A percentile compares a stretch with the other conserved stretches of the same genome.
These are phyloP conservation scores for Elaeagnus macrophylla DNA, from an alignment of 306 rosid species.

Conservation along the genomic window DNA sequence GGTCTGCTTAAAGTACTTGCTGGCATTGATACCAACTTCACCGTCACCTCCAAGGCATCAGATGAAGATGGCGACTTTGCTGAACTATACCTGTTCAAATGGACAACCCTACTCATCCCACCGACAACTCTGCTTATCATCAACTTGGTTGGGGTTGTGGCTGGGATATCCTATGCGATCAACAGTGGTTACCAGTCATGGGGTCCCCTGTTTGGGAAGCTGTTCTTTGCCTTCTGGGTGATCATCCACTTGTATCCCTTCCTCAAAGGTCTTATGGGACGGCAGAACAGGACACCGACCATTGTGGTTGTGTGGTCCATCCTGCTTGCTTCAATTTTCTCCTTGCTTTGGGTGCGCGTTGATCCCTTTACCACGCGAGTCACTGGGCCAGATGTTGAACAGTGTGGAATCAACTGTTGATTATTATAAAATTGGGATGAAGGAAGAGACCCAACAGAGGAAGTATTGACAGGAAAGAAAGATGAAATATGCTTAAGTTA, in stretches of 20 bases:
- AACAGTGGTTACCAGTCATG: constrained; percentile 97
- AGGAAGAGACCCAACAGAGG: too few species aligned
- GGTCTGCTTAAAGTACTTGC: constrained; percentile 94
- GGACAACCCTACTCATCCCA: constrained; percentile 95
- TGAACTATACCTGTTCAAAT: constrained; percentile 87
- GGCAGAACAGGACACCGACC: constrained; percentile 93
- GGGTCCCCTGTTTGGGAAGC: constrained; percentile 97
- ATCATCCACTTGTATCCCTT: constrained; percentile 87
- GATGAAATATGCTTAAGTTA: too few species aligned
- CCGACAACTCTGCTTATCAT: constrained; percentile 87
- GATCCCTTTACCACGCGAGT: constrained; percentile 84
- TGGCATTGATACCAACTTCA: constrained; percentile 93
- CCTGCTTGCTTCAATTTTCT: constrained; percentile 88
- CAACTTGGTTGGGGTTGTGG: constrained; percentile 90
- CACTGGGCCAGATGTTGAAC: constrained; percentile 72
- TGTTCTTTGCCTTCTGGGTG: constrained; percentile 98
- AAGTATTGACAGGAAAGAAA: constrained; percentile 10
- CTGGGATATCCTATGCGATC: constrained; percentile 83
- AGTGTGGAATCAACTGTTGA: constrained; percentile 96
- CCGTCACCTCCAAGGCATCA: constrained; percentile 92
- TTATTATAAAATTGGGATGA: background rate
- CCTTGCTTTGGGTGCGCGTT: constrained; percentile 76
- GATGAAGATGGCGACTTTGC: constrained; percentile 88
- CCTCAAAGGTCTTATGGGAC: constrained; percentile 99
- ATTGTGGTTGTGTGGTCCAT: constrained; percentile 90